Conservation (phyloP, 768 basidiomycete genomes). For the Suillus placidus region DNA sequence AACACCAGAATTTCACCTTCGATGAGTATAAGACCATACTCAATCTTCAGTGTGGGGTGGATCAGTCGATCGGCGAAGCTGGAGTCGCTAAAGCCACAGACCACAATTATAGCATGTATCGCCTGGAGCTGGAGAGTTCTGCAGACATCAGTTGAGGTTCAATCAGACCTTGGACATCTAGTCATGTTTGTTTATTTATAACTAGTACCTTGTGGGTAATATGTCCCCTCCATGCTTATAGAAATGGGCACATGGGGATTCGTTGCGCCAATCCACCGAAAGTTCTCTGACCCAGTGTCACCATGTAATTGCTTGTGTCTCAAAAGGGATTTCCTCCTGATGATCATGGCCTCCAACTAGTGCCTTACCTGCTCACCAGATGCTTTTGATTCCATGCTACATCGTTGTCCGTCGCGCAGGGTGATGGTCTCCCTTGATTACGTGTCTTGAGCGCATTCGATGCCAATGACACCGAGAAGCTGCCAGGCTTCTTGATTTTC, state of each 20-base stretch:
- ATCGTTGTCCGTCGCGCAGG: slow-evolving; percentile 33
- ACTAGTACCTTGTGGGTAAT: slow-evolving; percentile 14
- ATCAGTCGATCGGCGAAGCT: slow-evolving; percentile 56
- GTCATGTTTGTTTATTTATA: slow-evolving; percentile 9
- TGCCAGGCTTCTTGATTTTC: slow-evolving; percentile 2
- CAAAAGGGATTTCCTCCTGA: not conserved
- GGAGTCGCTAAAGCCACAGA: slow-evolving; percentile 57
- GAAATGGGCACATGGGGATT: not conserved
- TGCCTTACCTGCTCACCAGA: not conserved
- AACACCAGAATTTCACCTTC: slow-evolving; percentile 71
- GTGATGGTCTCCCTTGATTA: slow-evolving; percentile 22
- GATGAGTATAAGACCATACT: slow-evolving; percentile 94
- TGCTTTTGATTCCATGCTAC: slow-evolving; percentile 35
- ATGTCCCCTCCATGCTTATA: not conserved
- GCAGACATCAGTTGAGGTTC: slow-evolving; percentile 37
- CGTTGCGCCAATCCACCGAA: not conserved
- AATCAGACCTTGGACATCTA: not conserved
- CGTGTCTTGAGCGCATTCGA: slow-evolving; percentile 31
- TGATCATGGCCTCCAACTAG: not conserved
- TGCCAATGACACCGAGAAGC: slow-evolving; percentile 37
- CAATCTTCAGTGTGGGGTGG: slow-evolving; percentile 84
- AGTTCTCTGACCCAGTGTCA: not conserved
- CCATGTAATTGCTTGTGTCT: not conserved
- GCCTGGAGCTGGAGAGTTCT: slow-evolving; percentile 59
- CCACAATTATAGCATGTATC: slow-evolving; percentile 81